Percentiles rank a stretch among this genome's conserved stretches.
phyloP scores from a whole-genome alignment of 768 basidiomycete genomes.

The Termitomyces sp. region DNA sequence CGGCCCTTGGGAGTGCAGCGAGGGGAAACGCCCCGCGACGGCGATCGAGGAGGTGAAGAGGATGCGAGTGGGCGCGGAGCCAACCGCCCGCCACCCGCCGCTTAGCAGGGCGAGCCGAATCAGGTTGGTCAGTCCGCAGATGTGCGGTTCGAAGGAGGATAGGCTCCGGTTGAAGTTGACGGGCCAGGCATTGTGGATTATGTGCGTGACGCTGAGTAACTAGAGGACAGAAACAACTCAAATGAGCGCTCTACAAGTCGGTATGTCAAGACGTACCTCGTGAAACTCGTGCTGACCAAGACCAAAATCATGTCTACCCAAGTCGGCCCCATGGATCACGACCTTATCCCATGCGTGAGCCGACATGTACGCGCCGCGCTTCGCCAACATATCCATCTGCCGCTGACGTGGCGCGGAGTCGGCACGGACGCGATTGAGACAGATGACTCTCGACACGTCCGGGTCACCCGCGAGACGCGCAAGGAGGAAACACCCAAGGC shows the following conservation, averaged over 20 bases:
- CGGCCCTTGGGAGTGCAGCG: conserved; percentile 20
- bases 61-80: conserved; percentile 20
- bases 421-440: conserved; percentile 22
- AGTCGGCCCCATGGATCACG: conserved; percentile 20
- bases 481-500: conserved; percentile 28
- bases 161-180: conserved; percentile 37
- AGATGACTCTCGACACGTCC: conserved; percentile 22
- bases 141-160: conserved; percentile 37
- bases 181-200: conserved; percentile 36
- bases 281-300: conserved; percentile 18
- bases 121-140: conserved; percentile 29
- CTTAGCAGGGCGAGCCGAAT: conserved; percentile 20
- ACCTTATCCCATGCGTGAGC: conserved; percentile 24
- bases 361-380: conserved; percentile 21
- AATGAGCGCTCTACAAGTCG: neutral
- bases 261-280: conserved; percentile 14
- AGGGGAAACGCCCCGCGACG: conserved; percentile 25
- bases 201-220: conserved; percentile 22
- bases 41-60: conserved; percentile 33
- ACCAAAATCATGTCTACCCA: conserved; percentile 20
- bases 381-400: conserved; percentile 24
- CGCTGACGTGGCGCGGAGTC: too few species aligned
- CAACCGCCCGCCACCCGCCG: conserved; percentile 9
- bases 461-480: conserved; percentile 21
- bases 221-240: conserved; percentile 5